Conservation (phyloP, 139 green algal species). For the Volvox reticuliferus region DNA sequence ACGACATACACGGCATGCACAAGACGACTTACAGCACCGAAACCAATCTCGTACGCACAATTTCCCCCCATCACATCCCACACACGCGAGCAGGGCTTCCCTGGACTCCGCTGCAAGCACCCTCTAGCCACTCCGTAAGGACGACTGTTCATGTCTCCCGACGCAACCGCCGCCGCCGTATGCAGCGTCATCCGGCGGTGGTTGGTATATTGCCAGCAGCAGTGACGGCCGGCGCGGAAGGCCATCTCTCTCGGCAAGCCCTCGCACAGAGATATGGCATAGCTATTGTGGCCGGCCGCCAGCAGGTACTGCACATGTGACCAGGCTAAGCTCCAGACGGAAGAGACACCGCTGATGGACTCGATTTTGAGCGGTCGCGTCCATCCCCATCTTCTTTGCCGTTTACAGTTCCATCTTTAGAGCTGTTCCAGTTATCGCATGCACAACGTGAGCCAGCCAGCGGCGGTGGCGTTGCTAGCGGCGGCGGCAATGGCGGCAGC, state of each 20-base stretch:
- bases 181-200: background rate
- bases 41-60: background rate
- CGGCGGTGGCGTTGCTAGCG: background rate
- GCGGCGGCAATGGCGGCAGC: background rate
- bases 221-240: background rate
- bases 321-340: background rate
- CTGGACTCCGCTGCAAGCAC: background rate
- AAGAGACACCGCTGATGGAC: background rate
- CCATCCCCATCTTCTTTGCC: background rate
- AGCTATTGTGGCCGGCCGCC: background rate
- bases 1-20: background rate
- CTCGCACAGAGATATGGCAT: background rate
- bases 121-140: constrained; percentile 10
- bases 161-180: background rate
- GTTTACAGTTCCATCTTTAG: too few species aligned
- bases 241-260: background rate
- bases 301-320: background rate
- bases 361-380: background rate
- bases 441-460: too few species aligned
- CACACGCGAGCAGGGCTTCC: background rate
- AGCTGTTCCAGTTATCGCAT: too few species aligned
- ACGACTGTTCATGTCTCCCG: background rate
- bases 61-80: constrained; percentile 6
- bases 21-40: background rate
- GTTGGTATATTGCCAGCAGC: background rate